phyloP scores from a whole-genome alignment of 2,329 filamentous ascomycete genomes.

The Didymella arachidicola region DNA sequence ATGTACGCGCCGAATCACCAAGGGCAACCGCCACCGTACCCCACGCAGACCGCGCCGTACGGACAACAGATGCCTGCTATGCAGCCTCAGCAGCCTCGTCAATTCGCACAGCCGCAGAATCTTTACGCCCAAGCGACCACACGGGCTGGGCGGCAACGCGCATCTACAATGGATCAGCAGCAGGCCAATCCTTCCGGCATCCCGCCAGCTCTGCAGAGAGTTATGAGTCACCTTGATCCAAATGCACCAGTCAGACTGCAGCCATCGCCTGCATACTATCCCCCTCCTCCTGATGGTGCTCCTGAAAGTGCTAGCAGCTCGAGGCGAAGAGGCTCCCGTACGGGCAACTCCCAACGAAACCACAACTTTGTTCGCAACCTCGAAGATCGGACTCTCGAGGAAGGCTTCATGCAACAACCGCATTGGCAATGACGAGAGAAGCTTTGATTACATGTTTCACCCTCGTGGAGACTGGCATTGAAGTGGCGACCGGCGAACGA shows the following conservation, averaged over 20 bases:
- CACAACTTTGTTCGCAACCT: conserved; percentile 93
- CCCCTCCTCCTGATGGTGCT: conserved; percentile 85
- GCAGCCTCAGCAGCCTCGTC: conserved; percentile 48
- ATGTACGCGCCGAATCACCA: conserved; percentile 75
- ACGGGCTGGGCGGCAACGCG: conserved; percentile 81
- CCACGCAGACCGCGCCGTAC: conserved; percentile 67
- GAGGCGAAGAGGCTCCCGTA: conserved; percentile 78
- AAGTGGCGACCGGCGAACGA: conserved; percentile 6
- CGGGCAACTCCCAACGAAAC: conserved; percentile 67
- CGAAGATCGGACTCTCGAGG: conserved; percentile 92
- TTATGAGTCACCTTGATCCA: conserved; percentile 94
- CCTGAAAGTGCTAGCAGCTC: conserved; percentile 70
- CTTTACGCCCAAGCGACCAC: conserved; percentile 78
- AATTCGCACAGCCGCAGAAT: conserved; percentile 70
- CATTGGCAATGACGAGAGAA: conserved; percentile 70
- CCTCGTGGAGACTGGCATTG: conserved; percentile 6
- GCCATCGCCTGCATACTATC: conserved; percentile 96
- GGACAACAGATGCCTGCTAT: conserved; percentile 65
- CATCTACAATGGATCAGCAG: conserved; percentile 95
- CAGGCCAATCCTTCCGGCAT: conserved; percentile 91
- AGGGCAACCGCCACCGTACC: conserved; percentile 80
- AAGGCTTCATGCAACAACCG: conserved; percentile 77
- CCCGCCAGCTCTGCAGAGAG: conserved; percentile 88
- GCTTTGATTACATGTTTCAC: conserved; percentile 8
- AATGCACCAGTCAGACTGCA: conserved; percentile 93